A percentile compares a stretch with the other conserved stretches of the same genome.
Evolutionary conservation across 208 protist genomes (phyloP).

Genomic region (Zelonia costaricensis): DNA sequence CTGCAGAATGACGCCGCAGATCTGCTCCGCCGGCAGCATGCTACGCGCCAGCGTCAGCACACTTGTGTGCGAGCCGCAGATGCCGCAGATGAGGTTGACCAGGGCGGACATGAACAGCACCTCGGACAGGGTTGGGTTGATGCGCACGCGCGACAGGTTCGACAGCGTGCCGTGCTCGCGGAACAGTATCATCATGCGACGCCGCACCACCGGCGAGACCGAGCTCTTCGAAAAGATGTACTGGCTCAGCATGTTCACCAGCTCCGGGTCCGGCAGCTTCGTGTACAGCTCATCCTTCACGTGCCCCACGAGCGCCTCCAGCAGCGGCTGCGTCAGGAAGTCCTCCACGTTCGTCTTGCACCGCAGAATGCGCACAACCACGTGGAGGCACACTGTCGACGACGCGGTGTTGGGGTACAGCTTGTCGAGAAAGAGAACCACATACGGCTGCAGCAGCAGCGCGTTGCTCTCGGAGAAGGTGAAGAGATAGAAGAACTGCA

Average conservation of each 20-base stretch:
- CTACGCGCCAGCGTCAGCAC: conserved; percentile 61
- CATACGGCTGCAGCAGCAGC: conserved; percentile 38
- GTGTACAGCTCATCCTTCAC: conserved; percentile 48
- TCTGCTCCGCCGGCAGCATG: conserved; percentile 45
- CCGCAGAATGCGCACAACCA: conserved; percentile 59
- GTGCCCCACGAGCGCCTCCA: conserved; percentile 35
- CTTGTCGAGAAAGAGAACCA: conserved; percentile 46
- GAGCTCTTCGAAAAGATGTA: conserved; percentile 55
- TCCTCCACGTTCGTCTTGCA: conserved; percentile 53
- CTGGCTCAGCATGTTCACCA: conserved; percentile 59
- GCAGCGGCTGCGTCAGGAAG: conserved; percentile 57
- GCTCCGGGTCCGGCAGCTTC: conserved; percentile 52
- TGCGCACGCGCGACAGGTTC: conserved; percentile 31
- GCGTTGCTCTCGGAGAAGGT: conserved; percentile 56
- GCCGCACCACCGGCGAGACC: conserved; percentile 49
- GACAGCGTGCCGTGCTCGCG: conserved; percentile 54
- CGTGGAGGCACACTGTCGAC: conserved; percentile 53
- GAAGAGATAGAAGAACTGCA: conserved; percentile 84
- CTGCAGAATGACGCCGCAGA: conserved; percentile 32
- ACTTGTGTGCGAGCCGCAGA: conserved; percentile 55
- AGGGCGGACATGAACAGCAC: conserved; percentile 61
- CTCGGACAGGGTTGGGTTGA: conserved; percentile 25
- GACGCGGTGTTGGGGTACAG: conserved; percentile 18
- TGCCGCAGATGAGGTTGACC: conserved; percentile 72
- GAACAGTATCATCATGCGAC: conserved; percentile 68